Evolutionary conservation across 768 basidiomycete species (phyloP).

Genomic region (Boletus sp.): DNA sequence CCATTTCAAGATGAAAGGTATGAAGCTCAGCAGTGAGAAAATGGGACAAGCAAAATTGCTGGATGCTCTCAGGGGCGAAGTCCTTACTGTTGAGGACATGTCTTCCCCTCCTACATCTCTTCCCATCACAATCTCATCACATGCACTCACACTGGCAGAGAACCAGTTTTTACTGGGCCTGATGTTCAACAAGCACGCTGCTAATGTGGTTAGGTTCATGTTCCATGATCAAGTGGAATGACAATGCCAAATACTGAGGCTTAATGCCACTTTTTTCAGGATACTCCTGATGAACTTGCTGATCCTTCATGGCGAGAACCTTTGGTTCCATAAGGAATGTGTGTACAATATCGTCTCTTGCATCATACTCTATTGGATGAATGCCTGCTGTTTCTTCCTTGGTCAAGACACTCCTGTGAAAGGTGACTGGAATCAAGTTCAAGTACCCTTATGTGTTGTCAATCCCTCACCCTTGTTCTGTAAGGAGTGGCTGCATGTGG

Average conservation of each 20-base stretch:
- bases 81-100: conserved; percentile 51
- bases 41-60: conserved; percentile 84
- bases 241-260: neutral
- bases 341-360: conserved; percentile 95
- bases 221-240: neutral
- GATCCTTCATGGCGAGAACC: conserved; percentile 95
- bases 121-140: no score
- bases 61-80: conserved; percentile 83
- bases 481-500: conserved; percentile 96
- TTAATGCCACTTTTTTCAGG: conserved; percentile 38
- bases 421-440: conserved; percentile 74
- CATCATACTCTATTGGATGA: conserved; percentile 96
- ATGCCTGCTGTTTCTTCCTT: conserved; percentile 98
- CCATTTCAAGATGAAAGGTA: conserved; percentile 90
- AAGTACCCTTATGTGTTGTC: conserved; percentile 92
- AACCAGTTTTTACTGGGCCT: no score
- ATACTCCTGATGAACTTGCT: conserved; percentile 99
- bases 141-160: no score
- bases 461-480: conserved; percentile 92
- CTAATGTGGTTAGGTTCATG: conserved; percentile 84
- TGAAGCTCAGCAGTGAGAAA: conserved; percentile 96
- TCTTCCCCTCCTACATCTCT: conserved; percentile 49
- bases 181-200: conserved; percentile 88
- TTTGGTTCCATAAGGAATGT: conserved; percentile 97
- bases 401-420: conserved; percentile 91